Evolutionary conservation across 2,329 filamentous ascomycete genomes (phyloP), one percentile per base, ranked within the genome.

Genomic region (Nemania bipapillata): DNA sequence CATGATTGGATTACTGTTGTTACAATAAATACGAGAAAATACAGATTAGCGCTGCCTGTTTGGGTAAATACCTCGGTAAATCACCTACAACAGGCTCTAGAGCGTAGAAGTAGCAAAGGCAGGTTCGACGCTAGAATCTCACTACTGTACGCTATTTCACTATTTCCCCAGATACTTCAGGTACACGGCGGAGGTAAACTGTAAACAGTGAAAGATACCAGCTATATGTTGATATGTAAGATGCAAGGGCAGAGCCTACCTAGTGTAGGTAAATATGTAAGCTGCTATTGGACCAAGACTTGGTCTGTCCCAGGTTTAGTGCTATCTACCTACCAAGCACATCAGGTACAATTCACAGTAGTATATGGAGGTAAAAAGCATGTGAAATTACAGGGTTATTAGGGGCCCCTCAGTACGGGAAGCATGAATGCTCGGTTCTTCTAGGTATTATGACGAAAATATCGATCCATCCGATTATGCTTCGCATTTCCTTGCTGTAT

Each of bases 51-150:
- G n/a, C 54, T 45, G 15, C 40, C 40, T 45, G 12, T 56, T 66
- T 40, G 8, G 52, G 64, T 42, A 66, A 61, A 61, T 62, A 32
- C 42, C 57, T 62, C 64, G 52, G 64, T 30, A 65, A n/a, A n/a
- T n/a, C 35, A 55, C 35, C 40, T 37, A 22, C 9, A 55, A 9
- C n/a, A n/a, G n/a, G n/a, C n/a, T n/a, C n/a, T n/a, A n/a, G n/a
- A n/a, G n/a, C n/a, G 24, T 62, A 32, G n/a, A 17, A 53, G 12
- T 22, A 20, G 20, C 20, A 3, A 3, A 4, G 49, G 22, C 12
- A 32, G 50, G 26, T n/a, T n/a, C 8, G 17, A n/a, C 20, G 49
- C 22, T 17, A 17, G n/a, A 15, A 26, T 30, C 49, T 30, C 22
- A 12, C 49, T 15, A 52, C 49, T 5, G n/a, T 53, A 22, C n/a